Percentiles rank a stretch among this genome's conserved stretches.
phyloP scores from a whole-genome alignment of 2,329 filamentous ascomycete genomes.

The Sarocladiaceae sp. region DNA sequence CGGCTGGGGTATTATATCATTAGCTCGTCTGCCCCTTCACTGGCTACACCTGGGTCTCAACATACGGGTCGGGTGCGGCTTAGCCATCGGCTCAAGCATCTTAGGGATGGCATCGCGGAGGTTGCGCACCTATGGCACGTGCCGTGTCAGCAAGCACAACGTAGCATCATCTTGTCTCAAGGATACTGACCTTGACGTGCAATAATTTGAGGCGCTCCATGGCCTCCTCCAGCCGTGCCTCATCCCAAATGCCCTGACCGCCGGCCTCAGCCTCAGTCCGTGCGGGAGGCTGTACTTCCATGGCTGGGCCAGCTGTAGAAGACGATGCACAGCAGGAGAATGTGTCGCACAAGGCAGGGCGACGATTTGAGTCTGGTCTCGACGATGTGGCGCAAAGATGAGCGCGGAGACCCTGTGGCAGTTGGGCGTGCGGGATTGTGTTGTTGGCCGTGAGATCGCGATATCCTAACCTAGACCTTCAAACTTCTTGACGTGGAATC shows the following conservation, averaged over 20 bases:
- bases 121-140: slow-evolving; percentile 22
- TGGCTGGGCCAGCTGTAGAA: neutral
- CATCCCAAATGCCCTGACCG: slow-evolving; percentile 34
- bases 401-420: no score
- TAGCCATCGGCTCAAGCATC: slow-evolving; percentile 41
- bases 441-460: neutral
- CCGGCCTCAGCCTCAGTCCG: slow-evolving; percentile 15
- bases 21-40: neutral
- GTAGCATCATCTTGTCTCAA: slow-evolving; percentile 1
- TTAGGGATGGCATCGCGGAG: slow-evolving; percentile 30
- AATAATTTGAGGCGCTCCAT: slow-evolving; percentile 46
- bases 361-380: neutral
- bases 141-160: neutral
- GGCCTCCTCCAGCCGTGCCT: slow-evolving; percentile 42
- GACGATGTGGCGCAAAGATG: no score
- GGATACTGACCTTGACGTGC: slow-evolving; percentile 44
- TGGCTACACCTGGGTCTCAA: slow-evolving; percentile 9
- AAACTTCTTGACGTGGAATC: no score
- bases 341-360: neutral
- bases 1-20: slow-evolving; percentile 31
- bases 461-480: no score
- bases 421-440: no score
- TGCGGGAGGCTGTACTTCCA: neutral
- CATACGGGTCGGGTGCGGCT: slow-evolving; percentile 46
- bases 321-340: neutral